These are phyloP conservation scores for Saturnispora zaruensis DNA, from an alignment of 805 yeast species.

Conservation along the genomic window DNA sequence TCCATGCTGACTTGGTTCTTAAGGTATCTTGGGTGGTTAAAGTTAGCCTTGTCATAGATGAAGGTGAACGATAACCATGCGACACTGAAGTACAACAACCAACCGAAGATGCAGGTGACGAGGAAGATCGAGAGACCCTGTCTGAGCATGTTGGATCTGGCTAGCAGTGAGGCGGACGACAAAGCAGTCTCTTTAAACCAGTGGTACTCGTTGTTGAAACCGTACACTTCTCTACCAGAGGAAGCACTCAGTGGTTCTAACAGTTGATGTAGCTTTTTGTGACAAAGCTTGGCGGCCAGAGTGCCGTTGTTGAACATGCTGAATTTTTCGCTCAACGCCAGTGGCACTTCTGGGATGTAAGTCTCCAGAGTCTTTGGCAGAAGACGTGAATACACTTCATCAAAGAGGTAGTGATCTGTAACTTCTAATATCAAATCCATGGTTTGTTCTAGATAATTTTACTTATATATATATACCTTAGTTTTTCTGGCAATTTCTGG, in stretches of 20 bases:
- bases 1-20: conserved; percentile 89
- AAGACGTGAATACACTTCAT: conserved; percentile 59
- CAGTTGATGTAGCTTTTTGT: conserved; percentile 22
- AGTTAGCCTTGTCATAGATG: conserved; percentile 79
- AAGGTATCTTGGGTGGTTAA: conserved; percentile 92
- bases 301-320: conserved; percentile 21
- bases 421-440: conserved; percentile 93
- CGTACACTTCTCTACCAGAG: conserved; percentile 34
- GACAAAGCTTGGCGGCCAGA: conserved; percentile 12
- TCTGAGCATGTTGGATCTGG: conserved; percentile 66
- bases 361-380: conserved; percentile 50
- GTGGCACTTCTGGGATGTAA: conserved; percentile 25
- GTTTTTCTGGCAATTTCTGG: background rate
- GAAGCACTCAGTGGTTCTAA: conserved; percentile 16
- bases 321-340: conserved; percentile 18
- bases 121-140: conserved; percentile 59
- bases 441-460: background rate
- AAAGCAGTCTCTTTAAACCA: conserved; percentile 47
- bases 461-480: background rate
- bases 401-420: conserved; percentile 65
- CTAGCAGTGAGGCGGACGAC: conserved; percentile 58
- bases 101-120: conserved; percentile 75
- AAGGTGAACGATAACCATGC: conserved; percentile 72
- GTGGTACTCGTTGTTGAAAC: conserved; percentile 37
- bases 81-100: conserved; percentile 65